phyloP scores from a whole-genome alignment of 1,139 yeast genomes.

The Blastobotrys indianensis region DNA sequence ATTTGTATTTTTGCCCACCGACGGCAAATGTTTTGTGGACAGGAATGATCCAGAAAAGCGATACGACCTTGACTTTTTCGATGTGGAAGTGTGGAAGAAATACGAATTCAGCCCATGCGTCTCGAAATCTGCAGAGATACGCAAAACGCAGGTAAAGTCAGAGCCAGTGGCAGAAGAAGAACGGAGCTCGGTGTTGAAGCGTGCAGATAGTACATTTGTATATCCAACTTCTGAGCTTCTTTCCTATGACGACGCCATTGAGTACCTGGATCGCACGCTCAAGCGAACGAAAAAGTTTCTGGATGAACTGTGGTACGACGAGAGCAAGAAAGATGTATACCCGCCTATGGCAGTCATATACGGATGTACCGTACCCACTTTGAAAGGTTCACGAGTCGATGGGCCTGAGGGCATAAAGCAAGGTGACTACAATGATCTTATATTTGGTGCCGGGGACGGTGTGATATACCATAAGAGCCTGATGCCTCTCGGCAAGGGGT shows the following conservation, averaged over 20 bases:
- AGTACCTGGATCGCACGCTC: slow-evolving; percentile 58
- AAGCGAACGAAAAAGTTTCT: slow-evolving; percentile 54
- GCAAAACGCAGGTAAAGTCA: slow-evolving; percentile 11
- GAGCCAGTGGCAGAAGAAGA: slow-evolving; percentile 4
- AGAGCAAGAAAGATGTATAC: slow-evolving; percentile 43
- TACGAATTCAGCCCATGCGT: slow-evolving; percentile 74
- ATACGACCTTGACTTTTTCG: slow-evolving; percentile 68
- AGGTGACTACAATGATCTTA: slow-evolving; percentile 70
- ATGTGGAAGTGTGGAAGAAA: slow-evolving; percentile 74
- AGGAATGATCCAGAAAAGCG: slow-evolving; percentile 46
- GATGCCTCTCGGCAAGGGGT: slow-evolving; percentile 71
- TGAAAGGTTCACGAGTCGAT: slow-evolving; percentile 65
- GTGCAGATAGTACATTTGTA: slow-evolving; percentile 9
- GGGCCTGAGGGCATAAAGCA: slow-evolving; percentile 55
- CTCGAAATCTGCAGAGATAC: slow-evolving; percentile 30
- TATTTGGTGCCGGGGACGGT: slow-evolving; percentile 90
- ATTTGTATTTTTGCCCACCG: slow-evolving; percentile 66
- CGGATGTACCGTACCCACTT: slow-evolving; percentile 78
- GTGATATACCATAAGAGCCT: slow-evolving; percentile 79
- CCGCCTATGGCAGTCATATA: slow-evolving; percentile 83
- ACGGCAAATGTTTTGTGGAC: slow-evolving; percentile 69
- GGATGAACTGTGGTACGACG: slow-evolving; percentile 50
- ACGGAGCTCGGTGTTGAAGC: neutral
- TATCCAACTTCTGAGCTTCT: slow-evolving; percentile 18
- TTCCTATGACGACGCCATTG: slow-evolving; percentile 58